Evolutionary conservation across 306 rosid genomes (phyloP).

Genomic region (Myrica gale): DNA sequence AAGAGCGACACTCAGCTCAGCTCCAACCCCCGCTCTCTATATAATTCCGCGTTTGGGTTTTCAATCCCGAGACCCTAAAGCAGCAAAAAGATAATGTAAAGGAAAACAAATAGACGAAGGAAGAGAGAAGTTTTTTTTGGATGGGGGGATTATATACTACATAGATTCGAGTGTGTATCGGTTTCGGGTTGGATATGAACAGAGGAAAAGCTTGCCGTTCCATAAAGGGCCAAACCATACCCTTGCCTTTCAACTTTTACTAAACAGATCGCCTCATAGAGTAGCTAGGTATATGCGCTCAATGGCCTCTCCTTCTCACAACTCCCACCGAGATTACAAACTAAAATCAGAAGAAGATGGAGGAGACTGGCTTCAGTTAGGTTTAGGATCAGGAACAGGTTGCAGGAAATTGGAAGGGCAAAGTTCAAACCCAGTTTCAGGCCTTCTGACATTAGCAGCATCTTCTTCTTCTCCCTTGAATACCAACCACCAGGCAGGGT

Average conservation of each 20-base stretch:
- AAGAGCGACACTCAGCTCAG: slow-evolving; percentile 37
- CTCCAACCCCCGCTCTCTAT: neutral
- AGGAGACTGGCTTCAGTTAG: slow-evolving; percentile 42
- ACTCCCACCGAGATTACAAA: slow-evolving; percentile 15
- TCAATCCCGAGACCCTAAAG: slow-evolving; percentile 27
- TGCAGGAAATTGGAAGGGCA: slow-evolving; percentile 24
- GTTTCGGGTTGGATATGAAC: slow-evolving; percentile 23
- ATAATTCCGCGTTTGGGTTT: slow-evolving; percentile 8
- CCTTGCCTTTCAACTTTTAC: slow-evolving; percentile 25
- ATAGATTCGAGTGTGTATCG: slow-evolving; percentile 15
- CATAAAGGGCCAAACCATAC: slow-evolving; percentile 42
- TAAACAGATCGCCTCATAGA: slow-evolving; percentile 32
- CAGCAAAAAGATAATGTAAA: neutral
- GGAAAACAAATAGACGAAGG: neutral
- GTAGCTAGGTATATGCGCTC: slow-evolving; percentile 24
- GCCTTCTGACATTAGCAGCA: neutral
- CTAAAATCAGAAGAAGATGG: slow-evolving; percentile 9
- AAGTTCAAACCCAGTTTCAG: slow-evolving; percentile 27
- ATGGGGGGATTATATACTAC: neutral
- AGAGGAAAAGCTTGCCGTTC: slow-evolving; percentile 33
- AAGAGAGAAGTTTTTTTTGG: neutral
- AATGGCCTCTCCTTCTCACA: slow-evolving; percentile 50
- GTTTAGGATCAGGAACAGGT: slow-evolving; percentile 25
- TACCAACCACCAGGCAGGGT: slow-evolving; percentile 16
- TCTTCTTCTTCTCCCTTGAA: slow-evolving; percentile 16